A percentile compares a stretch with the other conserved stretches of the same genome.
Evolutionary conservation across 2,329 filamentous ascomycete species (phyloP).

Genomic region (Didymella sp.): DNA sequence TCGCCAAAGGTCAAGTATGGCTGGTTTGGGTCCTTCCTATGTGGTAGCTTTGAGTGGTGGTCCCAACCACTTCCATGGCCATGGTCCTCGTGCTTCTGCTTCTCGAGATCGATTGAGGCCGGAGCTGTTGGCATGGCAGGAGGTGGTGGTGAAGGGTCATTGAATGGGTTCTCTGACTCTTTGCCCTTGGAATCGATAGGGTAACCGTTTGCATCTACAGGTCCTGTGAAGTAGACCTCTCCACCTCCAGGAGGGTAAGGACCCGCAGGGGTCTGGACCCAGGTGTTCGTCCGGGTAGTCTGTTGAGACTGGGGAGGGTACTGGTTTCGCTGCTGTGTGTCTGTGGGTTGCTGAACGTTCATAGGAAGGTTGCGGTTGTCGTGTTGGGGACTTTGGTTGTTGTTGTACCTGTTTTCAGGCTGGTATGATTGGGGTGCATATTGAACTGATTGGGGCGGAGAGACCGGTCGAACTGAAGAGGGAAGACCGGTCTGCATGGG

Average conservation of each 20-base stretch:
- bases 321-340: slow-evolving; percentile 20
- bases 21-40: slow-evolving; percentile 45
- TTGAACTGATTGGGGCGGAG: slow-evolving; percentile 25
- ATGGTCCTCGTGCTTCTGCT: slow-evolving; percentile 35
- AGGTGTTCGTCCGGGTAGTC: slow-evolving; percentile 39
- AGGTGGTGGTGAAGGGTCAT: slow-evolving; percentile 21
- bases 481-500: slow-evolving; percentile 21
- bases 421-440: slow-evolving; percentile 23
- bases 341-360: slow-evolving; percentile 19
- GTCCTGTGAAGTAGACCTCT: slow-evolving; percentile 31
- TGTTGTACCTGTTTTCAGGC: slow-evolving; percentile 4
- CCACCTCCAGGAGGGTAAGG: slow-evolving; percentile 26
- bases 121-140: slow-evolving; percentile 26
- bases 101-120: slow-evolving; percentile 38
- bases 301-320: slow-evolving; percentile 28
- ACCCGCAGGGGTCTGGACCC: slow-evolving; percentile 36
- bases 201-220: slow-evolving; percentile 36
- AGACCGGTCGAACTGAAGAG: slow-evolving; percentile 23
- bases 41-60: slow-evolving; percentile 36
- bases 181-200: slow-evolving; percentile 37
- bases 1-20: slow-evolving; percentile 38
- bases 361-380: slow-evolving; percentile 12
- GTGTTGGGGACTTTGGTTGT: slow-evolving; percentile 17
- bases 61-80: slow-evolving; percentile 33
- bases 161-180: slow-evolving; percentile 29